Conservation (phyloP, 2,329 filamentous ascomycete genomes). For the Phoma sp. region DNA sequence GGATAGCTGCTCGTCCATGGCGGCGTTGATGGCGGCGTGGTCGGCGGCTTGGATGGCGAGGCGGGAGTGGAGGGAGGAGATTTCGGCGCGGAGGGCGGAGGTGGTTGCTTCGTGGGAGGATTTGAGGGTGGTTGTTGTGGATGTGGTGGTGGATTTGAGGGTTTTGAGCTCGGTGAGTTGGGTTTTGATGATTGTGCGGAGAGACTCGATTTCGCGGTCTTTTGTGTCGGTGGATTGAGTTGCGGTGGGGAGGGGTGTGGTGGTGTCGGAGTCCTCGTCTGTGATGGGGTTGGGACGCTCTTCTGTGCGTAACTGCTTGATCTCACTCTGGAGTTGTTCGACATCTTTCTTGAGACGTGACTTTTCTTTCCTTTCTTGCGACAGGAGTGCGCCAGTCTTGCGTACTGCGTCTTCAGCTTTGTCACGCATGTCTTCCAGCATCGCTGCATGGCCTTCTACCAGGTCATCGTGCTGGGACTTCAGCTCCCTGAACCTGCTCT, state of each 20-base stretch:
- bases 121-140: constrained; percentile 9
- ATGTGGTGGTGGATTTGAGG: constrained; percentile 28
- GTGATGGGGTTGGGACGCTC: constrained; percentile 11
- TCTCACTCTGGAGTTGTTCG: constrained; percentile 29
- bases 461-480: constrained; percentile 37
- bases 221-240: constrained; percentile 24
- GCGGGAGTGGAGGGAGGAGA: constrained; percentile 28
- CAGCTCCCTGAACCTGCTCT: constrained; percentile 35
- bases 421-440: constrained; percentile 39
- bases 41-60: constrained; percentile 32
- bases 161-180: constrained; percentile 36
- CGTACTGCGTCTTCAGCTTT: constrained; percentile 47
- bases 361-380: constrained; percentile 46
- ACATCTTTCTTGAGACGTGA: constrained; percentile 36
- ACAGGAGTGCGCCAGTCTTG: constrained; percentile 41
- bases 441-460: constrained; percentile 35
- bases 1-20: constrained; percentile 45
- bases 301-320: constrained; percentile 29
- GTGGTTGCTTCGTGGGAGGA: constrained; percentile 26
- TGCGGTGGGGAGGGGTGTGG: neutral
- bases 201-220: constrained; percentile 35
- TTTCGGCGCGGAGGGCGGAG: constrained; percentile 14
- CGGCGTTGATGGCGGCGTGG: constrained; percentile 39
- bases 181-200: constrained; percentile 36
- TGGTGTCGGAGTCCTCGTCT: constrained; percentile 15